phyloP scores from a whole-genome alignment of 768 basidiomycete species.

The Nidula microcarpa region DNA sequence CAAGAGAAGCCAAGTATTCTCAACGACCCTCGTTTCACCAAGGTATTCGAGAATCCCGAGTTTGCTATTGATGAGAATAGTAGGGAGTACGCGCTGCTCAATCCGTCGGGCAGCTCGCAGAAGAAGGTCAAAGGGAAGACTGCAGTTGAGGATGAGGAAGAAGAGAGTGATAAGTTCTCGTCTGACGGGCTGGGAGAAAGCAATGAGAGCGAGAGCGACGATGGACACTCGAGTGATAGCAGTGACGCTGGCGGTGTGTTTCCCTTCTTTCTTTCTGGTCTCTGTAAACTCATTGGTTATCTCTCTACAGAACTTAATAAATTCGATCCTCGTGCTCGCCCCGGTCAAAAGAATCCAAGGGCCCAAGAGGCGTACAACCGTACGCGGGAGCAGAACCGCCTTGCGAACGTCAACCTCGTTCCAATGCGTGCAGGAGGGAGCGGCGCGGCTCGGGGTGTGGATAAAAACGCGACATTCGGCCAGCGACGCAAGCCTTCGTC shows the following conservation, averaged over 20 bases:
- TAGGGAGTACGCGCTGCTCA: slow-evolving; percentile 88
- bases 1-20: slow-evolving; percentile 51
- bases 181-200: slow-evolving; percentile 47
- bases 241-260: slow-evolving; percentile 54
- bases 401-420: slow-evolving; percentile 58
- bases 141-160: slow-evolving; percentile 85
- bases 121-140: slow-evolving; percentile 57
- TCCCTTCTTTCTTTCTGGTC: slow-evolving; percentile 1
- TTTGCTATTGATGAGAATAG: slow-evolving; percentile 88
- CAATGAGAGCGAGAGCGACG: slow-evolving; percentile 37
- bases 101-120: slow-evolving; percentile 77
- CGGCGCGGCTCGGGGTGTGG: slow-evolving; percentile 17
- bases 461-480: slow-evolving; percentile 65
- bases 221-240: slow-evolving; percentile 33
- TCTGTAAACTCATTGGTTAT: slow-evolving; percentile 2
- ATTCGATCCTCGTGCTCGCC: slow-evolving; percentile 46
- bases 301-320: slow-evolving; percentile 40
- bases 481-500: slow-evolving; percentile 47
- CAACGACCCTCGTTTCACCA: slow-evolving; percentile 85
- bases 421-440: slow-evolving; percentile 51
- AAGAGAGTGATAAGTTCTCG: slow-evolving; percentile 73
- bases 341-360: slow-evolving; percentile 44
- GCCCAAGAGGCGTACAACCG: slow-evolving; percentile 42
- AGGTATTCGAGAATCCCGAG: slow-evolving; percentile 86
- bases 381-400: slow-evolving; percentile 38